Percentiles rank a stretch among this genome's conserved stretches.
phyloP scores from a whole-genome alignment of 495 filamentous ascomycete species.

The Penicillium ochrochloron region DNA sequence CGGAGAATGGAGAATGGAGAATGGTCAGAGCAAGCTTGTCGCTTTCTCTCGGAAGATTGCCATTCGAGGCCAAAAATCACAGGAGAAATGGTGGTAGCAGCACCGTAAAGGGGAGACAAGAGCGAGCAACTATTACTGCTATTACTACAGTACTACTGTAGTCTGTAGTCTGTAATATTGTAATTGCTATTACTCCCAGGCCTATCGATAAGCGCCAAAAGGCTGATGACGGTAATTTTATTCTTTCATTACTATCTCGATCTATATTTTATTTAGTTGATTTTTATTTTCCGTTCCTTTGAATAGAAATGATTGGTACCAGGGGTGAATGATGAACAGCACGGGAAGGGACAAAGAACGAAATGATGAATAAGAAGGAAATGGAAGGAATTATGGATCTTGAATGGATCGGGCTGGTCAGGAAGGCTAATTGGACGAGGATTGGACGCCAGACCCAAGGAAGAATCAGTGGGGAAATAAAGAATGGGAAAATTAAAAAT shows the following conservation, averaged over 20 bases:
- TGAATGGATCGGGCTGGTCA: background rate
- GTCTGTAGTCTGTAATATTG: background rate
- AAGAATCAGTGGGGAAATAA: conserved; percentile 21
- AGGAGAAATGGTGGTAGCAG: background rate
- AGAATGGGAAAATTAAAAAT: background rate
- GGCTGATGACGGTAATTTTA: background rate
- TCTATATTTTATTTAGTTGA: background rate
- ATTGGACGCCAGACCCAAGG: conserved; percentile 16
- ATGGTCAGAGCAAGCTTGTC: conserved; percentile 1
- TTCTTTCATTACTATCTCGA: background rate
- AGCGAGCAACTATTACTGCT: background rate
- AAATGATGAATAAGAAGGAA: conserved; percentile 1
- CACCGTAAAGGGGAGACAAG: background rate
- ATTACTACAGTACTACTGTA: background rate
- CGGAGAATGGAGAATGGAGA: conserved; percentile 8
- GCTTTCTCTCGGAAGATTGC: background rate
- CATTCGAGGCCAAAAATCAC: background rate
- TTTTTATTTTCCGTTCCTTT: background rate
- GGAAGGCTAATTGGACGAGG: background rate
- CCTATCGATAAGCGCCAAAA: background rate
- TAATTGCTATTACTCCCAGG: background rate
- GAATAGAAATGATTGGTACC: conserved; percentile 7
- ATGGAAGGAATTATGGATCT: conserved; percentile 1
- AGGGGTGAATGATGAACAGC: background rate
- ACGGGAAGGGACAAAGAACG: conserved; percentile 1